Percentiles rank a stretch among this genome's conserved stretches.
Evolutionary conservation across 257 asterid species (phyloP).

Genomic region (Vinca minor): DNA sequence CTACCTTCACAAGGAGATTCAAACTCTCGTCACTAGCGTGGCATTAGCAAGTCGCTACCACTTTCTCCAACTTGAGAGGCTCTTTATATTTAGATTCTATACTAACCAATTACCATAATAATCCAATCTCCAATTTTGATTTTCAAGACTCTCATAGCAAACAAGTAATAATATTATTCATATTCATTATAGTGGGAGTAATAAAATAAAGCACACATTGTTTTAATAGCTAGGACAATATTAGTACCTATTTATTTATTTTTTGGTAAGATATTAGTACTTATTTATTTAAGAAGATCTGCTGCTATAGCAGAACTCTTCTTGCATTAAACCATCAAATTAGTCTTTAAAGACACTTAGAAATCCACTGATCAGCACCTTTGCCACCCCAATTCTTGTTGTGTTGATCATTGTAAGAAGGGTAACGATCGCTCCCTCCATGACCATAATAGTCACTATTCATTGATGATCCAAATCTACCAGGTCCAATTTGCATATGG

Average conservation of each 20-base stretch:
- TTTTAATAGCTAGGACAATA: background rate
- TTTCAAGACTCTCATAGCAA: background rate
- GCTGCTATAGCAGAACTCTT: constrained; percentile 17
- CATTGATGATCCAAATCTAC: background rate
- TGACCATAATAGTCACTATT: background rate
- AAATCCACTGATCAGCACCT: constrained; percentile 15
- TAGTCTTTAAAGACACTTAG: constrained; percentile 14
- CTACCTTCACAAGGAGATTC: too few species aligned
- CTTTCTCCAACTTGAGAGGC: too few species aligned
- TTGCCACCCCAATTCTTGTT: background rate
- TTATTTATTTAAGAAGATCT: constrained; percentile 10
- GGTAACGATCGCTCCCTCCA: background rate
- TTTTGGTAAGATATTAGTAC: background rate
- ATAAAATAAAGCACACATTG: too few species aligned
- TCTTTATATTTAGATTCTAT: too few species aligned
- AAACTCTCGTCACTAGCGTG: too few species aligned
- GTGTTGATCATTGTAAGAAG: background rate
- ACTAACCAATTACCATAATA: too few species aligned
- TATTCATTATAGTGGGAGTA: background rate
- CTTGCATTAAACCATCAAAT: background rate
- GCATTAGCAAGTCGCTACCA: too few species aligned
- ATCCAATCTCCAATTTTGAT: background rate
- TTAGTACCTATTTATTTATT: constrained; percentile 3
- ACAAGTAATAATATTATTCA: background rate
- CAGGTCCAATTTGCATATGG: constrained; percentile 1